Base-by-base conservation (phyloP, 2,329 filamentous ascomycete genomes). In the Cladorrhinum sp. region DNA sequence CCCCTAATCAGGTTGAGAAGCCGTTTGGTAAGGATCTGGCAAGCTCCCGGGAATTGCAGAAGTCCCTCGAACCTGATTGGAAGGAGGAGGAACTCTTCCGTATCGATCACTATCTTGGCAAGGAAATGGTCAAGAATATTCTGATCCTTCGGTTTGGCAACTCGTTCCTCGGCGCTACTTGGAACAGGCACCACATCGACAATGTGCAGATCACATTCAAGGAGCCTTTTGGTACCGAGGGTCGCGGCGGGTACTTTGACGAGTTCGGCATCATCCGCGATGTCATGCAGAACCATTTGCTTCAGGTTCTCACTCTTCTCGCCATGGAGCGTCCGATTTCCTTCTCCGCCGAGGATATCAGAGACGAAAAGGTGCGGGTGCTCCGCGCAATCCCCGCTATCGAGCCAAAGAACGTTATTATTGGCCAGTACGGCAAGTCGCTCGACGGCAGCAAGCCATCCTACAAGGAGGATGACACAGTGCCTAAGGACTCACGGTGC, bases 61-160 rank as follows among this genome's bases (percentile, higher is more conserved):
- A 91, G 76, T 96, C 95, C 7, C 86, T 99, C 65, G 91, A 94
- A 74, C 95, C 95, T 49, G 92, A 99, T 80, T 99, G 95, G 96
- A 95, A 91, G 73, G 96, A 99, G 79, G 94, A 98, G 58, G 95
- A 99, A 80, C 88, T 99, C 68, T 99, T 96, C 87, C 92, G 95
- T 73, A 99, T 99, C 72, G 95, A 99, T 76, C 95, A 99, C 81
- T 99, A 99, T 78, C 86, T 99, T 53, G 96, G 96, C 72, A 99
- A 99, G 84, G 95, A 99, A 80, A 99, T 99, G 95, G 95, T 99
- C 72, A 99, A 99, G 87, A 99, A 99, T 80, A 96, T 99, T 69
- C 84, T 99, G 68, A 97, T 99, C 70, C 86, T 99, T 68, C 87
- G 96, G 74, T 99, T 99, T 74, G 96, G 95, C 70, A 99, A 99